phyloP scores from a whole-genome alignment of 2,329 filamentous ascomycete species.

The Tolypocladium paradoxum region DNA sequence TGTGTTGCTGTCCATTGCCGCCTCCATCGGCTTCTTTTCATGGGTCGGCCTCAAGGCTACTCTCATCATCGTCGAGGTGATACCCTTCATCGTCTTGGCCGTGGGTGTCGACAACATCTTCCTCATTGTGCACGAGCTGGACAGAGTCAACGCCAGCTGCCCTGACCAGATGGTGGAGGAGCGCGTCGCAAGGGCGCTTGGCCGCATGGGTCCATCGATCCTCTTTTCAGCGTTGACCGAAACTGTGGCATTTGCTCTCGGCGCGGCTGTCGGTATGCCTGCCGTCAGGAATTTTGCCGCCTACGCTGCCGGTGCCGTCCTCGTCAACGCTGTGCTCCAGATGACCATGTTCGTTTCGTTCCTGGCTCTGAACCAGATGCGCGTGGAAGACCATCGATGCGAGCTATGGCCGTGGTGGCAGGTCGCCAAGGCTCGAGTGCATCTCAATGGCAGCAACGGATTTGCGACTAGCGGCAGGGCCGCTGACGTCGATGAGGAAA shows the following conservation, averaged over 20 bases:
- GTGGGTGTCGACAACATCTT: constrained; percentile 99
- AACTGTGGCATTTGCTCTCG: constrained; percentile 84
- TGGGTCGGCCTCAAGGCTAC: constrained; percentile 88
- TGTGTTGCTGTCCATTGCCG: constrained; percentile 92
- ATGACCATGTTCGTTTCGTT: constrained; percentile 96
- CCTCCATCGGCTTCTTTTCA: constrained; percentile 90
- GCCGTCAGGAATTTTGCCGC: constrained; percentile 95
- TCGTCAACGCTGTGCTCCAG: constrained; percentile 94
- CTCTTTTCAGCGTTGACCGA: constrained; percentile 91
- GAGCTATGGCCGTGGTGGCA: constrained; percentile 89
- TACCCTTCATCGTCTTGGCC: constrained; percentile 91
- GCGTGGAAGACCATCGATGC: constrained; percentile 78
- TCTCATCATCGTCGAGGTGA: constrained; percentile 95
- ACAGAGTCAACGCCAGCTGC: constrained; percentile 84
- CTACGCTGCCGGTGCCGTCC: constrained; percentile 89
- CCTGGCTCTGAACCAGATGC: constrained; percentile 78
- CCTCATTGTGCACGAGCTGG: constrained; percentile 95
- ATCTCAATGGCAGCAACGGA: constrained; percentile 48
- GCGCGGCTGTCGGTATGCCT: constrained; percentile 93
- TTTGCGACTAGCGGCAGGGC: constrained; percentile 42
- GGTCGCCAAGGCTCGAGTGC: constrained; percentile 61
- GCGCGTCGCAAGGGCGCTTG: constrained; percentile 77
- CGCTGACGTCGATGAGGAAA: constrained; percentile 74
- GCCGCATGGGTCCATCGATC: constrained; percentile 93
- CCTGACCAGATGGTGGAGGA: constrained; percentile 82